Conservation (phyloP, 768 basidiomycete genomes). For the Boletus eberwhitei region DNA sequence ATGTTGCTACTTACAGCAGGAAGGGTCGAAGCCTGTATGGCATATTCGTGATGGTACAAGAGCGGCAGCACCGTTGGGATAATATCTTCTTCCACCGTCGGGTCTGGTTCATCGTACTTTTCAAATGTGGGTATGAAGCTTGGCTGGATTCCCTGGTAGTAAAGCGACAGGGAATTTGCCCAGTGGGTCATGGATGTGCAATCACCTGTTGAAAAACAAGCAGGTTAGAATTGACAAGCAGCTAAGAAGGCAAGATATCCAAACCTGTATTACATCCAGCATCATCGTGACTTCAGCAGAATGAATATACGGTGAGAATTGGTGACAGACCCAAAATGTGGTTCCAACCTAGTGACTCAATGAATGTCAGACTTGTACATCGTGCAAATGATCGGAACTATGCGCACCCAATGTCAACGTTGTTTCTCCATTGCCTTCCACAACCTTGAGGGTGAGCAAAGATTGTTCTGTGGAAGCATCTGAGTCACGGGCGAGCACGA, state of each 20-base stretch:
- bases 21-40: background rate
- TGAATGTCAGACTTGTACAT: background rate
- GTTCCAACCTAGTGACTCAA: background rate
- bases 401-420: background rate
- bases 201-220: background rate
- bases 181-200: constrained; percentile 3
- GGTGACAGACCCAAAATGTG: constrained; percentile 2
- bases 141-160: background rate
- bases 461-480: background rate
- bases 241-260: no score
- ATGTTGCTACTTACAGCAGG: background rate
- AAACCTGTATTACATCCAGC: background rate
- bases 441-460: constrained; percentile 2
- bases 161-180: background rate
- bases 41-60: constrained; percentile 3
- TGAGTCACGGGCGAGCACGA: background rate
- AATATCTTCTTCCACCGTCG: background rate
- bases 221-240: background rate
- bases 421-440: constrained; percentile 2
- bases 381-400: background rate
- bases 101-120: constrained; percentile 2
- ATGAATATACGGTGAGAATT: background rate
- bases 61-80: background rate
- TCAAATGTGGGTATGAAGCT: constrained; percentile 1
- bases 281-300: background rate